phyloP scores from a whole-genome alignment of 805 yeast genomes.

The Saccharomycopsis guyanensis region DNA sequence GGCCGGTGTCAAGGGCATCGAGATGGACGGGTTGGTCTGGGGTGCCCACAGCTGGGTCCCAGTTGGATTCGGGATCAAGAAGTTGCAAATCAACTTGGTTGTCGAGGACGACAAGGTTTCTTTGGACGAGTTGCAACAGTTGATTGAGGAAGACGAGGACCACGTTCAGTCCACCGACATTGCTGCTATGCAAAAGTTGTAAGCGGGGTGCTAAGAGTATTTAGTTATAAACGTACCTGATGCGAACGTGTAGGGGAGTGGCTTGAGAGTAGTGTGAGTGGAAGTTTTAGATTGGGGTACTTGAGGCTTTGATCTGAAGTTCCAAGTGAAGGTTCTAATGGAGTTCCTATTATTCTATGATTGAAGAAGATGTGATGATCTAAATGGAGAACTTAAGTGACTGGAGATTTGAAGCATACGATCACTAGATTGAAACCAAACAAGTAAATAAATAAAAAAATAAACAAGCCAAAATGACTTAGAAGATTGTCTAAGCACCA shows the following conservation, averaged over 20 bases:
- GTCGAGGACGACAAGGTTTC: conserved; percentile 97
- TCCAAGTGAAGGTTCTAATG: too few species aligned
- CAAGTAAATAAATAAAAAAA: too few species aligned
- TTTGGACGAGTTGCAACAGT: conserved; percentile 75
- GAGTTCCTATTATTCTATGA: too few species aligned
- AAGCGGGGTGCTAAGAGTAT: too few species aligned
- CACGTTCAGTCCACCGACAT: conserved; percentile 98
- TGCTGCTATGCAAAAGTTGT: conserved; percentile 97
- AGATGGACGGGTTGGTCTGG: conserved; percentile 92
- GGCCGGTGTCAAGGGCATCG: conserved; percentile 78
- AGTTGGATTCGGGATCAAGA: conserved; percentile 99
- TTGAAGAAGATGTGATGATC: too few species aligned
- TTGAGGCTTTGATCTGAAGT: too few species aligned
- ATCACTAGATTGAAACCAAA: too few species aligned
- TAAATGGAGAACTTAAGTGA: too few species aligned
- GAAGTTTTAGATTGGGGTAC: background rate
- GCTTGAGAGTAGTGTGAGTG: background rate
- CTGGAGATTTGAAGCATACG: too few species aligned
- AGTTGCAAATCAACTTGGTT: conserved; percentile 96
- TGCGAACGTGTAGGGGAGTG: background rate
- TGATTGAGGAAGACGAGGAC: conserved; percentile 89
- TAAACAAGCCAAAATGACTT: too few species aligned
- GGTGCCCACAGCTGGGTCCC: conserved; percentile 96
- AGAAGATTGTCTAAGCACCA: too few species aligned
- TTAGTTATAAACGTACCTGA: background rate